These are phyloP conservation scores for Plantago ovata DNA, from an alignment of 257 asterid genomes.

Conservation along the genomic window DNA sequence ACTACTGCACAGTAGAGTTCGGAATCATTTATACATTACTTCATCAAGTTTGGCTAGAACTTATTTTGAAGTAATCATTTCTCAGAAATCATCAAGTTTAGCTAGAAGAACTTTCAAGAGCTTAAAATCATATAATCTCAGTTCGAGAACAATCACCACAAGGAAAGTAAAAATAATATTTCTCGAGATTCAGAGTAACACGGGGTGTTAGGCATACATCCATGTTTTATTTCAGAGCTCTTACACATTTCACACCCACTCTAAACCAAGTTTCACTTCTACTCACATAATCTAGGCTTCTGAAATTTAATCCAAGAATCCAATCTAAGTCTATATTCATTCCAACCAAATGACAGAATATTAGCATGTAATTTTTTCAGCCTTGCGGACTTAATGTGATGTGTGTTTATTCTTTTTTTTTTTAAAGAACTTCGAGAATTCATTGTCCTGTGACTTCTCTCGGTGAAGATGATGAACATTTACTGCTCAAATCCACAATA, in stretches of 20 bases:
- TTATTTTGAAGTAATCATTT: no score
- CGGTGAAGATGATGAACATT: conserved; percentile 4
- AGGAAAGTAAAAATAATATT: conserved; percentile 12
- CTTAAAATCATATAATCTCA: not conserved
- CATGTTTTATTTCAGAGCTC: no score
- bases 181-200: not conserved
- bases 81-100: conserved; percentile 9
- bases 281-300: no score
- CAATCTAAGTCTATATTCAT: no score
- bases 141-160: not conserved
- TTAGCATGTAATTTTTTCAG: conserved; percentile 4
- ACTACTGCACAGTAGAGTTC: no score
- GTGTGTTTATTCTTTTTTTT: no score
- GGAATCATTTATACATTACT: conserved; percentile 2
- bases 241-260: no score
- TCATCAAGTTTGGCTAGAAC: conserved; percentile 4
- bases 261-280: no score
- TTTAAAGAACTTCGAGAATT: no score
- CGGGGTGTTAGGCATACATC: no score
- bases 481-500: conserved; percentile 4
- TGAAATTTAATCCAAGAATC: no score
- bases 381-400: no score
- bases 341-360: not conserved
- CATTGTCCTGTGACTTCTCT: not conserved
- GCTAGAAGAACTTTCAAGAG: not conserved